Conservation (phyloP, 2,329 filamentous ascomycete genomes). For the Cryphonectria naterciae region DNA sequence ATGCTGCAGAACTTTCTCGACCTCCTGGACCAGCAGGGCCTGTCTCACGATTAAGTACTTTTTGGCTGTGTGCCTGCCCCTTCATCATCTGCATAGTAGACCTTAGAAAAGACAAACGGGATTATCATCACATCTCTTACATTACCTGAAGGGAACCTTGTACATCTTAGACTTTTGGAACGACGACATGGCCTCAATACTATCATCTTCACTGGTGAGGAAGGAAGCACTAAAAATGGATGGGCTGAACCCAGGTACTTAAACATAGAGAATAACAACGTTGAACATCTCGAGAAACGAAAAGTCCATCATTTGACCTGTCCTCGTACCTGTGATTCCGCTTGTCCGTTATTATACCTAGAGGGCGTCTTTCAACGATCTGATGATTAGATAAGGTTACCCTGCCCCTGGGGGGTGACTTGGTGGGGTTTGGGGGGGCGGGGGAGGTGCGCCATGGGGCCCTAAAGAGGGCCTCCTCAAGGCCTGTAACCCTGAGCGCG, state of each 20-base stretch:
- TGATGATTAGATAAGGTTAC: constrained; percentile 14
- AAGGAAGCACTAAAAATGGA: constrained; percentile 12
- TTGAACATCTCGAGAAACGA: not conserved
- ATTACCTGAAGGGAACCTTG: constrained; percentile 4
- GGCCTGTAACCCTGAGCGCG: not conserved
- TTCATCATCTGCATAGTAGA: constrained; percentile 10
- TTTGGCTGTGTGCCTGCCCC: not conserved
- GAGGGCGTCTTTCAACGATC: not conserved
- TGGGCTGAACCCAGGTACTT: constrained; percentile 14
- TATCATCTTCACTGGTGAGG: constrained; percentile 25
- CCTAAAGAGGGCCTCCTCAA: not conserved
- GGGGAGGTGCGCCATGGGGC: not conserved
- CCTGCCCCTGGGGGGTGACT: too few species aligned
- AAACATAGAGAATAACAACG: constrained; percentile 20
- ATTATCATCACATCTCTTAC: not conserved
- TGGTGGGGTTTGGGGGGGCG: too few species aligned
- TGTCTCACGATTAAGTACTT: constrained; percentile 27
- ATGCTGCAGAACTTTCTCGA: constrained; percentile 29
- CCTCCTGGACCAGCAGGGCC: constrained; percentile 27
- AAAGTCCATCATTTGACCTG: not conserved
- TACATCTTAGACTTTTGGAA: constrained; percentile 19
- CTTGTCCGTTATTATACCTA: not conserved
- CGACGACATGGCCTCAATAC: constrained; percentile 17
- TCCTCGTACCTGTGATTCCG: not conserved
- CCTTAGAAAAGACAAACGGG: not conserved